These are phyloP conservation scores for Erythrobasidium hasegawianum DNA, from an alignment of 1,284 basidiomycete genomes.

Conservation along the genomic window DNA sequence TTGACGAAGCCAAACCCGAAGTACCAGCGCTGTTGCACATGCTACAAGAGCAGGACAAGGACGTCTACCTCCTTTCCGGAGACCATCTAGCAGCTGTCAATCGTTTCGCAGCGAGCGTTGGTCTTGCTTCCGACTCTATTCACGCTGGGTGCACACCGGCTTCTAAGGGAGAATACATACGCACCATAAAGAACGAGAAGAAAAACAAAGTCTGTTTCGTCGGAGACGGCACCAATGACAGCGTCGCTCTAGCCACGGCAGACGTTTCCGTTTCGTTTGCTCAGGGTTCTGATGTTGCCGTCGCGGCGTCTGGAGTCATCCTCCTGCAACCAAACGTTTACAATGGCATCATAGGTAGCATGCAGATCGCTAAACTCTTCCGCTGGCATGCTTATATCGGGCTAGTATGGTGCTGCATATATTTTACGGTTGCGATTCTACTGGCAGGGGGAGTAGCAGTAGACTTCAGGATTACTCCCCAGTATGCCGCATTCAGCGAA, in stretches of 20 bases:
- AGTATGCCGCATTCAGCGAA: conserved; percentile 12
- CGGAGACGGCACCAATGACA: conserved; percentile 20
- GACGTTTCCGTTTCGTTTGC: conserved; percentile 15
- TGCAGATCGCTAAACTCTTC: neutral
- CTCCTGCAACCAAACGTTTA: neutral
- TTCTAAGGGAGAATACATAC: neutral
- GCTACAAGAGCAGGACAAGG: neutral
- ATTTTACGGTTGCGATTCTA: conserved; percentile 12
- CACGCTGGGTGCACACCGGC: neutral
- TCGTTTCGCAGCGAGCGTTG: conserved; percentile 7
- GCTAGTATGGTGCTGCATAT: conserved; percentile 9
- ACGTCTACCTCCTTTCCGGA: conserved; percentile 6
- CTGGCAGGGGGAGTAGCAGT: conserved; percentile 12
- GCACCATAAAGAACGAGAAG: neutral
- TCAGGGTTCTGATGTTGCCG: conserved; percentile 10
- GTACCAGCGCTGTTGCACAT: neutral
- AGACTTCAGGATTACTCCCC: conserved; percentile 13
- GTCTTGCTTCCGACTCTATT: neutral
- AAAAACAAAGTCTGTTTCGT: conserved; percentile 7
- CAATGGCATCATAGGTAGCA: neutral
- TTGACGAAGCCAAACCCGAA: neutral
- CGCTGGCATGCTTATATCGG: neutral
- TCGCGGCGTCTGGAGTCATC: conserved; percentile 8
- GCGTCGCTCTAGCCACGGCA: conserved; percentile 10
- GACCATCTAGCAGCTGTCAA: conserved; percentile 12